Conservation (phyloP, 495 filamentous ascomycete species). For the Penicillium salamii region DNA sequence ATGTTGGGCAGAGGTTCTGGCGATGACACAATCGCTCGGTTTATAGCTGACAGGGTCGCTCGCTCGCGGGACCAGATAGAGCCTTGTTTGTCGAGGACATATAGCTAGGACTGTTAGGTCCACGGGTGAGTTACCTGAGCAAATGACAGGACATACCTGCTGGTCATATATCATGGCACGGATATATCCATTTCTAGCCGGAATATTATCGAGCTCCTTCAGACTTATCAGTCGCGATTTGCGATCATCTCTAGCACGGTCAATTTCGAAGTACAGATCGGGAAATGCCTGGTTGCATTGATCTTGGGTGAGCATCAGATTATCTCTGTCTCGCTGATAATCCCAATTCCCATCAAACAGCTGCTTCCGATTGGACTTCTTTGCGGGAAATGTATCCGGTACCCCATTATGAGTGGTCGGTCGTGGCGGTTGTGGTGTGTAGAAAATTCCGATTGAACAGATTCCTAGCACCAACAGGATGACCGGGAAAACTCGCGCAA, state of each 20-base stretch:
- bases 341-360: constrained; percentile 18
- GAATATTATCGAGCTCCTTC: constrained; percentile 25
- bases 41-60: constrained; percentile 25
- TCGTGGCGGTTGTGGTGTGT: not conserved
- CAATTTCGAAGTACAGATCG: constrained; percentile 32
- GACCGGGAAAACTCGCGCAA: not conserved
- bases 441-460: not conserved
- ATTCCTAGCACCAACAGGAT: not conserved
- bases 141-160: constrained; percentile 15
- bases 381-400: not conserved
- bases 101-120: too few relatives aligned
- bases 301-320: constrained; percentile 18
- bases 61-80: constrained; percentile 23
- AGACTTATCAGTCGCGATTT: constrained; percentile 19
- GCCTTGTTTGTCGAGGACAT: constrained; percentile 24
- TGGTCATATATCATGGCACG: constrained; percentile 35
- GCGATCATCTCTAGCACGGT: constrained; percentile 23
- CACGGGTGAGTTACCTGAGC: not conserved
- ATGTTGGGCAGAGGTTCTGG: constrained; percentile 55
- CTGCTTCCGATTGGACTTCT: not conserved
- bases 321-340: constrained; percentile 19
- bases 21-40: constrained; percentile 19
- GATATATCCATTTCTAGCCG: constrained; percentile 20
- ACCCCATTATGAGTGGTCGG: not conserved
- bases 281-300: constrained; percentile 35